phyloP scores from a whole-genome alignment of 495 filamentous ascomycete genomes.

The Xylaria longipes region DNA sequence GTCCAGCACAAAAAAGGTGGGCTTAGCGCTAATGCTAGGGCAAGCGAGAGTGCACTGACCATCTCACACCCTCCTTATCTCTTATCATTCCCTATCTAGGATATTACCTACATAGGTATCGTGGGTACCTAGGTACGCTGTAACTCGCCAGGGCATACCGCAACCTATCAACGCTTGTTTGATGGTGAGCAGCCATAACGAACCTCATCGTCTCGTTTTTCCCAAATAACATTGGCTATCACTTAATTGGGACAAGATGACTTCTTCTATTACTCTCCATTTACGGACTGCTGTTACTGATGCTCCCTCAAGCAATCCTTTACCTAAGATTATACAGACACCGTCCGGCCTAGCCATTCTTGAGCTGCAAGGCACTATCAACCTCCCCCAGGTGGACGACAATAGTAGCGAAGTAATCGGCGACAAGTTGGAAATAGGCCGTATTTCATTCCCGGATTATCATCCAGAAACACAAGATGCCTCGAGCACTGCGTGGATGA shows the following conservation, averaged over 20 bases:
- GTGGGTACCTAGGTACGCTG: background rate
- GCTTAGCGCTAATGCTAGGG: slow-evolving; percentile 33
- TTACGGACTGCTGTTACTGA: slow-evolving; percentile 23
- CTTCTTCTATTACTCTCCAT: slow-evolving; percentile 36
- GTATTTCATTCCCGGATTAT: slow-evolving; percentile 81
- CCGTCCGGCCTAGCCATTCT: slow-evolving; percentile 80
- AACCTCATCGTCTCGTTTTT: background rate
- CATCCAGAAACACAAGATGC: slow-evolving; percentile 52
- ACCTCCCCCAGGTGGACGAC: slow-evolving; percentile 56
- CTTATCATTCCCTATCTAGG: background rate
- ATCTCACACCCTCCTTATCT: slow-evolving; percentile 1
- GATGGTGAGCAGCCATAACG: background rate
- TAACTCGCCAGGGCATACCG: background rate
- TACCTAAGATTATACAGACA: slow-evolving; percentile 86
- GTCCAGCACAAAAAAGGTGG: slow-evolving; percentile 36
- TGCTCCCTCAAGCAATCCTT: slow-evolving; percentile 54
- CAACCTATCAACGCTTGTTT: background rate
- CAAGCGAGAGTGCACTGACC: slow-evolving; percentile 33
- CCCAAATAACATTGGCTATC: background rate
- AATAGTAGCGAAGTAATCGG: slow-evolving; percentile 25
- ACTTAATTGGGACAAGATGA: slow-evolving; percentile 26
- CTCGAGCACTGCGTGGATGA: slow-evolving; percentile 77
- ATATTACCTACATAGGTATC: background rate
- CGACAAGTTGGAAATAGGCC: slow-evolving; percentile 67
- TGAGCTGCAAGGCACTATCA: slow-evolving; percentile 89